These are phyloP conservation scores for Rhododendron ovatum DNA, from an alignment of 148 eudicot species.

Conservation along the genomic window DNA sequence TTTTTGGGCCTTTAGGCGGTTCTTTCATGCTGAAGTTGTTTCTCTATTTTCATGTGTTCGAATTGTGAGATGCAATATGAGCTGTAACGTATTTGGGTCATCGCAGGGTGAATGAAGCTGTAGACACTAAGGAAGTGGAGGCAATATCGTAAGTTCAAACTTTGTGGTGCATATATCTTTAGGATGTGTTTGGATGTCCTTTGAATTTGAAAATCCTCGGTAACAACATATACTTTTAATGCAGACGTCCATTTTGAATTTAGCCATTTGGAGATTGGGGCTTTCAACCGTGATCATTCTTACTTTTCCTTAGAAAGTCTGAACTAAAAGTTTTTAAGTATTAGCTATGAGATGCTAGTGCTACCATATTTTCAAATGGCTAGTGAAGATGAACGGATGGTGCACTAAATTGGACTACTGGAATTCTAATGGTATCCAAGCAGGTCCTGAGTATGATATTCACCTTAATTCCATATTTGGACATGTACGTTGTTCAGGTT, in stretches of 20 bases:
- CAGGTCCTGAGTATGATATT: not conserved
- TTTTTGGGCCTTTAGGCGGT: not conserved
- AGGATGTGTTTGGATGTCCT: not conserved
- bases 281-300: not conserved
- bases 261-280: not conserved
- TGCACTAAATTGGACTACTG: not conserved
- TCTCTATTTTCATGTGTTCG: constrained; percentile 3
- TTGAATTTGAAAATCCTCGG: not conserved
- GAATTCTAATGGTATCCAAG: not conserved
- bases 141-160: constrained; percentile 43
- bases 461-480: constrained; percentile 1
- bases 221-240: not conserved
- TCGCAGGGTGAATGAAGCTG: constrained; percentile 59
- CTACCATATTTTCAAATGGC: not conserved
- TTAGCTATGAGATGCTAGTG: not conserved
- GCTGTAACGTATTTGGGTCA: constrained; percentile 18
- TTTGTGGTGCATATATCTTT: not conserved
- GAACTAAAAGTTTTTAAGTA: not conserved
- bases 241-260: not conserved
- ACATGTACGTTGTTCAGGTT: constrained; percentile 1
- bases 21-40: not conserved
- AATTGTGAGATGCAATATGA: constrained; percentile 16
- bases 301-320: not conserved
- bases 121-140: constrained; percentile 61
- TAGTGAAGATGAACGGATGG: not conserved